Evolutionary conservation across 352 stramenopile genomes (phyloP), one percentile per base, ranked within the genome.

Genomic region (Phytopythium montanum): DNA sequence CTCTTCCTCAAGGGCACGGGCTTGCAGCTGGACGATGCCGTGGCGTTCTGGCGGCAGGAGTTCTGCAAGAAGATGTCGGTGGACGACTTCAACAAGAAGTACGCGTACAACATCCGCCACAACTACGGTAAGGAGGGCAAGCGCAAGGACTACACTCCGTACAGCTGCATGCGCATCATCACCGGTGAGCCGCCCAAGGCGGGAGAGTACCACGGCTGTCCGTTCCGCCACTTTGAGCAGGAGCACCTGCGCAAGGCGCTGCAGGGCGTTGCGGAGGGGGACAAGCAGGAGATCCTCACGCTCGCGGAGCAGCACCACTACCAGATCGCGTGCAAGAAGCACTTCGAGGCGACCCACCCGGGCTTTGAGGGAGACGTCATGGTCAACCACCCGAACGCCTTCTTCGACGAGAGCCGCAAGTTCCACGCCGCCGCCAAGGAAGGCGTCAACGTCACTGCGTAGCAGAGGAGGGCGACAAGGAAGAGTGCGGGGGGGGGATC

Each of bases 91-190:
- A 95, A 97, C 72, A 99, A 99, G 66, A 89, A 98, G 59, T 99
- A 99, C 75, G 78, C 91, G 16, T 99, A 99, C 86, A 98, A 97
- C 75, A 98, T 99, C 55, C 89, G 97, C 54, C 97, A 99, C 85
- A 99, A 98, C 82, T 99, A 99, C 76, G 97, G 97, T 41, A 99
- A 99, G 71, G 97, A 99, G 77, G 97, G 97, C 53, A 99, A 99
- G 66, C 87, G 97, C 58, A 96, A 95, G 56, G 96, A 97, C 75
- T 99, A 99, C 70, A 96, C 89, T 23, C 94, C 97, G 23, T 98
- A 95, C 73, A 97, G 91, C 75, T 98, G 94, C 71, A 96, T 96
- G 68, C 98, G 97, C 62, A 98, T 99, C 78, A 99, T 99, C 70
- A 96, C 96, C 61, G 92, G 95, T 69, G 84, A 95, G 36, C 92